Evolutionary conservation across 495 filamentous ascomycete species (phyloP), one percentile per base, ranked within the genome.

Genomic region (Penicillium parvum): DNA sequence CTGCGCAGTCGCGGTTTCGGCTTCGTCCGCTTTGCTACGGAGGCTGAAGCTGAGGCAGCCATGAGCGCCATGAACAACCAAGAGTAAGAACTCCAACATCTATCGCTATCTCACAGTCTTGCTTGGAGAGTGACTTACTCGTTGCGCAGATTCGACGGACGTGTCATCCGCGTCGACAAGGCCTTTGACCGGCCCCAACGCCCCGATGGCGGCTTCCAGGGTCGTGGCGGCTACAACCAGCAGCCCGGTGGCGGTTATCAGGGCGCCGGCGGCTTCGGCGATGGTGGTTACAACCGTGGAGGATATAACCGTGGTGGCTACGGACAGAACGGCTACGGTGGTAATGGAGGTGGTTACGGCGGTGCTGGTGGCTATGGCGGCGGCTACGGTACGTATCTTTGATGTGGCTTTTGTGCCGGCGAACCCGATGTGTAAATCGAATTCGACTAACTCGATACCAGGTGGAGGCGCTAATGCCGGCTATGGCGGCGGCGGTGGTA

Each of bases 1-100:
- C 81, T 86, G 44, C 88, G 94, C 61, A 95, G 89, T 72, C 88
- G 92, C 63, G 92, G 92, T 26, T 99, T 97, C 61, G 92, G 92
- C 17, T 99, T 99, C 63, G 90, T 99, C 33, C 83, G 88, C 49
- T 99, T 89, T 68, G 63, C 76, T 28, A 79, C 75, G 42, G 88
- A 95, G 14, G 61, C 76, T n/a, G 88, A 95, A 51, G 92, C 94
- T 23, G 81, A 92, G 43, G 68, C 72, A 32, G 92, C 92, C 21
- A 92, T 94, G 61, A 54, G 64, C 3, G 70, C 64, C 22, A 96
- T 97, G 92, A 95, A 97, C 73, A 90, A 94, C 65, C 74, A 85
- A 43, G 92, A 97, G 92, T 96, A 74, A 64, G 84, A 60, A 34
- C 35, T 17, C 22, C 21, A 34, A 37, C 5, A 9, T 7, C 14